Evolutionary conservation across 192 early-diverging fungal species (phyloP).

Genomic region (Radiomyces spectabilis): DNA sequence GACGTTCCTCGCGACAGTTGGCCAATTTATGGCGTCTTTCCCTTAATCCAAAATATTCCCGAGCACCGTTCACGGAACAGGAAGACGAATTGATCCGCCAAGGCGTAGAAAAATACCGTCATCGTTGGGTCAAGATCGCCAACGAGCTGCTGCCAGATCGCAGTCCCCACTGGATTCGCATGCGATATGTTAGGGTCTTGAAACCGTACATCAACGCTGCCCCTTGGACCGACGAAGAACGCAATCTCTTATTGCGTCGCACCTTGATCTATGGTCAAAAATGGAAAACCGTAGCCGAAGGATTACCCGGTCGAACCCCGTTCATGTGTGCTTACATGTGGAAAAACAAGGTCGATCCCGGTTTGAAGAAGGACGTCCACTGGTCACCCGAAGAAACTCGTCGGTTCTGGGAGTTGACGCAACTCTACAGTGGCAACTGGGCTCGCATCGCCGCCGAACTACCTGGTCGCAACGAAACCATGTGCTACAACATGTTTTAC

Average conservation of each 20-base stretch:
- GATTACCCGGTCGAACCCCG: conserved; percentile 1
- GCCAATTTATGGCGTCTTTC: conserved; percentile 3
- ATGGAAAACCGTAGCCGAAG: conserved; percentile 7
- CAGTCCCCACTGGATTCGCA: background rate
- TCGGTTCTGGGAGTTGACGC: conserved; percentile 13
- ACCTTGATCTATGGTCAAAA: conserved; percentile 10
- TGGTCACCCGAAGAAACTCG: conserved; percentile 6
- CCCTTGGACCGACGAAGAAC: conserved; percentile 12
- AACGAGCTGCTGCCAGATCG: conserved; percentile 2
- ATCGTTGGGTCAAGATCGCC: conserved; percentile 9
- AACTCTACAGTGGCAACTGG: background rate
- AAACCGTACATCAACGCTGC: background rate
- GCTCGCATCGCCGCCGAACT: background rate
- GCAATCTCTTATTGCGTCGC: conserved; percentile 4
- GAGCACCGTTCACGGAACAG: conserved; percentile 4
- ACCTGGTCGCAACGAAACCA: background rate
- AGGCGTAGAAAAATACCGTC: background rate
- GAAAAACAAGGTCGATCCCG: conserved; percentile 2
- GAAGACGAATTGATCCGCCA: conserved; percentile 6
- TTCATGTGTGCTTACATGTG: background rate
- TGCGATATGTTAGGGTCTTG: background rate
- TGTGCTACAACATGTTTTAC: background rate
- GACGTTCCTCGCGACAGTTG: background rate
- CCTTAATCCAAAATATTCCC: background rate
- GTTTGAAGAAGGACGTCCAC: background rate